These are phyloP conservation scores for Dryas integrifolia DNA, from an alignment of 331 rosid genomes.

Conservation along the genomic window DNA sequence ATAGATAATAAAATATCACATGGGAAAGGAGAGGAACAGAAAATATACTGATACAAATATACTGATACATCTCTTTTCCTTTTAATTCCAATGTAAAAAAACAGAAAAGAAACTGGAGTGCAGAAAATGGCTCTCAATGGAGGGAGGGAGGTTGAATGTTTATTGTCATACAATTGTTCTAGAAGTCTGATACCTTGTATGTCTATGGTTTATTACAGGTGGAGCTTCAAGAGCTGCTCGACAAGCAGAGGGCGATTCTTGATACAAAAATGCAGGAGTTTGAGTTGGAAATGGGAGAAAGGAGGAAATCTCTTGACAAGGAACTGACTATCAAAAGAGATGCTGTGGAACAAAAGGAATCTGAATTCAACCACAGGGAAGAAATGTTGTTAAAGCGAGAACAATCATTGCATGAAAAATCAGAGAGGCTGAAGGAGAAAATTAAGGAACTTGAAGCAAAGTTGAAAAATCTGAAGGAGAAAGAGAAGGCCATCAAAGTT, in stretches of 20 bases:
- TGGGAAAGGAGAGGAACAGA: not conserved
- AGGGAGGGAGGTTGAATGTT: not conserved
- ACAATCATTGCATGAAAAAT: conserved; percentile 56
- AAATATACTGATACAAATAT: not conserved
- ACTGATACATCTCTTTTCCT: not conserved
- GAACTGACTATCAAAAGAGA: conserved; percentile 49
- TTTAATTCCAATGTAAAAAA: not conserved
- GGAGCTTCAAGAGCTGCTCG: conserved; percentile 63
- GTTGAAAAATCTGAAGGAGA: conserved; percentile 52
- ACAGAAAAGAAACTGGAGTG: not conserved
- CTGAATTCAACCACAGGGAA: conserved; percentile 64
- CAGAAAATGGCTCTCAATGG: not conserved
- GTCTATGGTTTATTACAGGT: conserved; percentile 39
- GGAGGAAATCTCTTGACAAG: conserved; percentile 43
- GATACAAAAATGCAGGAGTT: conserved; percentile 50
- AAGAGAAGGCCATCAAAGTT: conserved; percentile 53
- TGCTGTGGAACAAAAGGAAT: conserved; percentile 55
- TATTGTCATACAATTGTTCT: conserved; percentile 19
- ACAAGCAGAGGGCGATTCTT: conserved; percentile 49
- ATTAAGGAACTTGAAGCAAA: conserved; percentile 59
- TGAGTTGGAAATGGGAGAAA: conserved; percentile 68
- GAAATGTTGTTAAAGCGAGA: conserved; percentile 68
- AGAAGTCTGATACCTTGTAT: conserved; percentile 24
- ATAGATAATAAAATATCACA: not conserved
- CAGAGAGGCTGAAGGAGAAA: conserved; percentile 76